phyloP scores from a whole-genome alignment of 2,329 filamentous ascomycete species.

The Aspergillus oerlinghausenensis region DNA sequence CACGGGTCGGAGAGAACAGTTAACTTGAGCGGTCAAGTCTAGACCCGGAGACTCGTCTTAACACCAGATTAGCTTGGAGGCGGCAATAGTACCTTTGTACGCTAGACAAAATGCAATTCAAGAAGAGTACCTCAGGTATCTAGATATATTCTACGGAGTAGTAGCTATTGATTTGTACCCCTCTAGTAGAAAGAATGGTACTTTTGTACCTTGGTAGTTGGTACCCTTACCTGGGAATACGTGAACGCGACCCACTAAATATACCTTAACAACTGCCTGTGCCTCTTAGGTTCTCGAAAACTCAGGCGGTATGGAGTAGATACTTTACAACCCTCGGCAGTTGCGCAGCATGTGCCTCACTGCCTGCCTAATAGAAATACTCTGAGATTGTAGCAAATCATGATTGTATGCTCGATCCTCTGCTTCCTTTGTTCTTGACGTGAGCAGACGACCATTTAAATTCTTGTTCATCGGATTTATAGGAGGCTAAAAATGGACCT shows the following conservation, averaged over 20 bases:
- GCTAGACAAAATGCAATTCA: background rate
- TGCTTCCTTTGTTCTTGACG: too few relatives aligned
- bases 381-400: too few relatives aligned
- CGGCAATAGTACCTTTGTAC: background rate
- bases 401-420: too few relatives aligned
- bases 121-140: background rate
- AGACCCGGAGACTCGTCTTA: background rate
- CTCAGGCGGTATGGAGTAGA: too few relatives aligned
- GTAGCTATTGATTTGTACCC: background rate
- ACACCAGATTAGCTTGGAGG: background rate
- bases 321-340: too few relatives aligned
- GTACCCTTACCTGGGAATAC: background rate
- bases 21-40: background rate
- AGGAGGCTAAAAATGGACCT: background rate
- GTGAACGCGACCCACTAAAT: background rate
- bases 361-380: too few relatives aligned
- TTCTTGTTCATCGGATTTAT: too few relatives aligned
- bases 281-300: background rate
- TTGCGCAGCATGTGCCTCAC: too few relatives aligned
- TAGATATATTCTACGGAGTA: background rate
- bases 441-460: too few relatives aligned
- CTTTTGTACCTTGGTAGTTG: background rate
- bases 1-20: background rate
- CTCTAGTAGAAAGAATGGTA: background rate
- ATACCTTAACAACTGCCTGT: background rate